phyloP scores from a whole-genome alignment of 129 eudicot genomes.

The Artemisia argyi region DNA sequence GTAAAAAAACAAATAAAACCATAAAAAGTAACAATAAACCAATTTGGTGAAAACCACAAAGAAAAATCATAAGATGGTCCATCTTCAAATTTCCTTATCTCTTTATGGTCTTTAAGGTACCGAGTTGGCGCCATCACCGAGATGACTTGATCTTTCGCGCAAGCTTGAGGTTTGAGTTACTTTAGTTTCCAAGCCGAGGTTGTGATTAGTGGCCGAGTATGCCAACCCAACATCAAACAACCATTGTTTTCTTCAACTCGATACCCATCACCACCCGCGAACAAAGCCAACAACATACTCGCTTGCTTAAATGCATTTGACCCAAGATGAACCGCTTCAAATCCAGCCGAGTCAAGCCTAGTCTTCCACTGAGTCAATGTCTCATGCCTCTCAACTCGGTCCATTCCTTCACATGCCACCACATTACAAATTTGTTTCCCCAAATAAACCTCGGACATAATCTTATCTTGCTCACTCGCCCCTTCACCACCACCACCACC shows the following conservation, averaged over 20 bases:
- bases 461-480: constrained; percentile 45
- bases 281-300: constrained; percentile 69
- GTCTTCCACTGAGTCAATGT: constrained; percentile 59
- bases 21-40: constrained; percentile 10
- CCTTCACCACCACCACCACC: constrained; percentile 23
- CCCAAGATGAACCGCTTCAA: constrained; percentile 65
- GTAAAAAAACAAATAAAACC: constrained; percentile 12
- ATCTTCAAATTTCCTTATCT: constrained; percentile 24
- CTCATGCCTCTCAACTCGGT: constrained; percentile 81
- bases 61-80: constrained; percentile 23
- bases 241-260: constrained; percentile 71
- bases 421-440: constrained; percentile 81
- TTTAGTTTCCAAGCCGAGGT: constrained; percentile 87
- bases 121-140: constrained; percentile 26
- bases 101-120: constrained; percentile 15
- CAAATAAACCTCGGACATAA: constrained; percentile 77
- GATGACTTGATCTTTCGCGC: constrained; percentile 22
- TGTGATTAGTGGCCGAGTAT: constrained; percentile 70
- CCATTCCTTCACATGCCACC: constrained; percentile 77
- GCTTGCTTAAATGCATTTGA: constrained; percentile 88
- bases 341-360: constrained; percentile 57
- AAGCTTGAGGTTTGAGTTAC: constrained; percentile 6
- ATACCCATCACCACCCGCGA: constrained; percentile 85
- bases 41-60: constrained; percentile 26
- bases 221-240: constrained; percentile 95